These are phyloP conservation scores for Ogataea nonfermentans DNA, from an alignment of 805 yeast genomes.

Conservation along the genomic window DNA sequence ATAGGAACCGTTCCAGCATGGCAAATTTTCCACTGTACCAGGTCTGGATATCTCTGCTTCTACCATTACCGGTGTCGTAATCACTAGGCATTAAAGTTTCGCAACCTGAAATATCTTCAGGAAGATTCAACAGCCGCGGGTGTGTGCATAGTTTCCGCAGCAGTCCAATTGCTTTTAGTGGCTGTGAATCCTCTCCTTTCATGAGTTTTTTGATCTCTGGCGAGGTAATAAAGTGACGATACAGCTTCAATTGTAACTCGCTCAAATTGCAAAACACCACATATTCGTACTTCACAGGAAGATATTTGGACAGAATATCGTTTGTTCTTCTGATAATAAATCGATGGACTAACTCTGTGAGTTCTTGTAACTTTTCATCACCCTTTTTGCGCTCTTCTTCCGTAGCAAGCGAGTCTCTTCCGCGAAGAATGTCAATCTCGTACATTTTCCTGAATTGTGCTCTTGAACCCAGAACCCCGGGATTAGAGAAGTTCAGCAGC, in stretches of 20 bases:
- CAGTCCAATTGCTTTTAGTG: slow-evolving; percentile 84
- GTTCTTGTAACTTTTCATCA: slow-evolving; percentile 62
- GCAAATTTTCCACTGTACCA: slow-evolving; percentile 85
- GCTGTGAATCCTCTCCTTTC: slow-evolving; percentile 73
- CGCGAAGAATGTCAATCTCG: slow-evolving; percentile 74
- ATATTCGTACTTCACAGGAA: slow-evolving; percentile 95
- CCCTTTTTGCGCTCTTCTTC: slow-evolving; percentile 75
- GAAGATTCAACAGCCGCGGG: slow-evolving; percentile 78
- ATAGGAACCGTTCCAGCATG: slow-evolving; percentile 80
- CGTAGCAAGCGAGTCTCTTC: slow-evolving; percentile 87
- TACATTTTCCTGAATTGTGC: slow-evolving; percentile 79
- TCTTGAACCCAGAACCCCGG: slow-evolving; percentile 85
- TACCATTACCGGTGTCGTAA: slow-evolving; percentile 55
- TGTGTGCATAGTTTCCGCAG: slow-evolving; percentile 92
- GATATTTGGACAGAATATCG: slow-evolving; percentile 87
- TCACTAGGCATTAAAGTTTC: slow-evolving; percentile 70
- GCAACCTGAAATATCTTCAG: slow-evolving; percentile 74
- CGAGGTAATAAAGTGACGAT: slow-evolving; percentile 71
- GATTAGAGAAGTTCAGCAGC: slow-evolving; percentile 86
- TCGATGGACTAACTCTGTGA: slow-evolving; percentile 75
- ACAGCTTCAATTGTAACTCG: slow-evolving; percentile 70
- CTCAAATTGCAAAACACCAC: slow-evolving; percentile 88
- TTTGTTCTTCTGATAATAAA: slow-evolving; percentile 94
- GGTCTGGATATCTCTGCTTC: slow-evolving; percentile 71
- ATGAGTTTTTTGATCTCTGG: slow-evolving; percentile 70